Base-by-base conservation (phyloP, 768 basidiomycete species). In the Trametes cubensis region DNA sequence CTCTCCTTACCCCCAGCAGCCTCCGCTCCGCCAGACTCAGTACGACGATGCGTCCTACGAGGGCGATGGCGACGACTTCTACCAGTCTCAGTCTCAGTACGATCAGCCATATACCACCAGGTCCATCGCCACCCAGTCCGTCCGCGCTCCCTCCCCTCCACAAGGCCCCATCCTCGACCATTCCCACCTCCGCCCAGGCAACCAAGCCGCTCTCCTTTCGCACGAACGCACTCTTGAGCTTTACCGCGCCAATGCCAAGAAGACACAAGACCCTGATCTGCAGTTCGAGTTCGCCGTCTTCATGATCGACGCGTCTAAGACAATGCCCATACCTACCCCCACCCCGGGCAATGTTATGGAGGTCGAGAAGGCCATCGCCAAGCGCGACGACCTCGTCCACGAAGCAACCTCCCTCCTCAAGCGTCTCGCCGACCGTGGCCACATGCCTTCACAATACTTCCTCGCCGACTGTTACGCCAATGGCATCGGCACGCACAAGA, bases 221-320 rank as follows among this genome's bases (percentile, higher is more conserved):
- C 92, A 98, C 74, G 94, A 95, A 75, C 92, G 92, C 61, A 98
- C 97, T 2, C 87, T 99, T 62, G 95, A 98, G 75, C 87, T 97
- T 64, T 99, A 99, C 79, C 91, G 97, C 49, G 87, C 89, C 46
- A 99, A 99, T 75, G 97, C 96, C 34, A 97, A 96, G 79, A 98
- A 98, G 79, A 97, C 95, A 0, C 94, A 97, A 78, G 94, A 98
- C 74, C 95, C 96, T 0, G 94, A 98, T 70, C 79, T 98, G 58
- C 95, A 96, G 73, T 98, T 95, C 80, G 97, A 99, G 74, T 98
- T 99, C 68, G 94, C 96, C 42, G 93, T 95, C 10, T 98, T 98
- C 82, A 95, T 98, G 91, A 90, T 99, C 72, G 97, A 98, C 71
- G 94, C 95, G 51, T 92, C 94, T 51, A 97, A 96, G 76, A 86